Evolutionary conservation across 2,329 filamentous ascomycete species (phyloP), one percentile per base, ranked within the genome.

Genomic region (Annulohypoxylon truncatum): DNA sequence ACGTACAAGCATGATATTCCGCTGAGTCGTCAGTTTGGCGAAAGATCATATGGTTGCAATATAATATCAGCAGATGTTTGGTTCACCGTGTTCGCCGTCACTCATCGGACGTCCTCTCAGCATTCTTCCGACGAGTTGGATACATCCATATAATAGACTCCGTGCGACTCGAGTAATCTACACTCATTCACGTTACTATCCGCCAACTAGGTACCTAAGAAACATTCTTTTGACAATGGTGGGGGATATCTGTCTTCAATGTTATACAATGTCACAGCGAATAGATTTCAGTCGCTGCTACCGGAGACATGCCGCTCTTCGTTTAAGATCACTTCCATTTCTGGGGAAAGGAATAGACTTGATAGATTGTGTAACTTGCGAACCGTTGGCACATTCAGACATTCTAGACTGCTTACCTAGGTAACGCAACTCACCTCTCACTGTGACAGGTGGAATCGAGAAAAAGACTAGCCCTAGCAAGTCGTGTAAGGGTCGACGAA

Each of bases 231-330:
- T 29, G 13, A 28, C 22, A 42, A 18, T 42, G 13, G 18, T 59
- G 24, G 42, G 22, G 20, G 28, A n/a, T 52, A 35, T 18, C 5
- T 57, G 20, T 52, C 22, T 52, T 52, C 10, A 29, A 24, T 10
- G 31, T 44, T 44, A 38, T 33, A 20, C 15, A 35, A 18, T 20
- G 10, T 20, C 24, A 58, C 54, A 28, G 12, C 59, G 33, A 20
- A 57, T 68, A 68, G 15, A 68, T 63, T 66, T 31, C 56, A 50
- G 35, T 26, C 47, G 18, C 47, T 10, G 57, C 18, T n/a, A 31
- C n/a, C 15, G 33, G 8, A 35, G 33, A 35, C 44, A 38, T 59
- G 50, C 42, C 56, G 24, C 50, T 58, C 33, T 33, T 15, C 46
- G 48, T 24, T 28, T 15, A 58, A 51, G 33, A 42, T 31, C n/a